Percentiles rank a stretch among this genome's conserved stretches.
These are phyloP conservation scores for Coemansia sp. DNA, from an alignment of 192 early-diverging fungal genomes.

Conservation along the genomic window DNA sequence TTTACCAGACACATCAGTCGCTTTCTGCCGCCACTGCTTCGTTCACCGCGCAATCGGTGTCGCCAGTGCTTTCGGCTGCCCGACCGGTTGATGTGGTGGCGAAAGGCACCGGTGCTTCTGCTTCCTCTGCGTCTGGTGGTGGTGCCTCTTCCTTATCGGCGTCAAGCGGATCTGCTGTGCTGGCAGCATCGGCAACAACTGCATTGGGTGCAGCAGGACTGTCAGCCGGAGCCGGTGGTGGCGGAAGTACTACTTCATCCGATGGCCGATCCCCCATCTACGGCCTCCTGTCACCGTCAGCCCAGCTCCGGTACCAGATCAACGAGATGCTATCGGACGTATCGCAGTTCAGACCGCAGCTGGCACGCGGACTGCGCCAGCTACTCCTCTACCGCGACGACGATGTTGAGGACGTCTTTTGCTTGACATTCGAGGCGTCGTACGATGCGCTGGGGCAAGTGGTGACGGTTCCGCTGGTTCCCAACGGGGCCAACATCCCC, in stretches of 20 bases:
- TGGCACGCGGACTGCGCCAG: slow-evolving; percentile 81
- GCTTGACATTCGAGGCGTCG: slow-evolving; percentile 73
- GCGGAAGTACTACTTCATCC: not conserved
- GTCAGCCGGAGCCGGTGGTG: not conserved
- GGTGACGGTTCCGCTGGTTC: slow-evolving; percentile 64
- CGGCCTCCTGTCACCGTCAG: slow-evolving; percentile 37
- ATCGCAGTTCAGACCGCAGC: slow-evolving; percentile 66
- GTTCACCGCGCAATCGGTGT: not conserved
- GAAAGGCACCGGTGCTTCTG: not conserved
- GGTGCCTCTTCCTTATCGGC: not conserved
- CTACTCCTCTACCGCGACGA: slow-evolving; percentile 78
- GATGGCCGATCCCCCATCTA: slow-evolving; percentile 38
- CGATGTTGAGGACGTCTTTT: slow-evolving; percentile 85
- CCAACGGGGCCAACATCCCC: slow-evolving; percentile 58
- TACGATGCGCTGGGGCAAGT: slow-evolving; percentile 74
- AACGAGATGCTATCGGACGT: slow-evolving; percentile 80
- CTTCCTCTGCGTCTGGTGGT: not conserved
- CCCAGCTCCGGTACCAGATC: slow-evolving; percentile 52
- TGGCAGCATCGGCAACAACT: not conserved
- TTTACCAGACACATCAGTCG: slow-evolving; percentile 22
- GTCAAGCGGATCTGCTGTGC: too few species aligned
- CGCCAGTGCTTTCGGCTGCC: slow-evolving; percentile 1
- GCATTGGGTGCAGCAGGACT: not conserved
- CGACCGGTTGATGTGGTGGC: not conserved
- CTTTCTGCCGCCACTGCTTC: not conserved